phyloP scores from a whole-genome alignment of 257 asterid species.

The Plantago major region DNA sequence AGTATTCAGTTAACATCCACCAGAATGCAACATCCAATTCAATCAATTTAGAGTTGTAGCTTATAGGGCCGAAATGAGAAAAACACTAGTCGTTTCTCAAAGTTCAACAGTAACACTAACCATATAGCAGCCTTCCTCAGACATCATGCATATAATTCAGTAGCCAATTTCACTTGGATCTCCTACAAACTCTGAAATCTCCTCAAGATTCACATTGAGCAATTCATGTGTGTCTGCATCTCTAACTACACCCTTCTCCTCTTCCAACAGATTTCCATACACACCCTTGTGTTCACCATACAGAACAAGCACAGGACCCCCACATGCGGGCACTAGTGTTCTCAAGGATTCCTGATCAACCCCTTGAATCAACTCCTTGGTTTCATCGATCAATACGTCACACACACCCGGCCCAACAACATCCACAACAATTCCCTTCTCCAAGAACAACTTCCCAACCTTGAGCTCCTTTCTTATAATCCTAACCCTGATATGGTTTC shows the following conservation, averaged over 20 bases:
- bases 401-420: constrained; percentile 72
- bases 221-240: constrained; percentile 70
- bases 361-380: constrained; percentile 63
- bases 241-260: constrained; percentile 60
- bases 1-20: constrained; percentile 8
- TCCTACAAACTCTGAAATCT: constrained; percentile 84
- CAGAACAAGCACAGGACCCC: constrained; percentile 74
- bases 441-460: constrained; percentile 61
- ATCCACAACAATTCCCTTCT: constrained; percentile 75
- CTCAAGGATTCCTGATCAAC: constrained; percentile 70
- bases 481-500: constrained; percentile 73
- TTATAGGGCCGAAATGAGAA: background rate
- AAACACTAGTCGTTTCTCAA: constrained; percentile 21
- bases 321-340: constrained; percentile 75
- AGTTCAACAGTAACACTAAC: constrained; percentile 10
- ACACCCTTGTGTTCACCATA: constrained; percentile 72
- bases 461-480: constrained; percentile 55
- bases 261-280: constrained; percentile 67
- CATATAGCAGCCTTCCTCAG: background rate
- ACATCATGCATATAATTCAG: constrained; percentile 22
- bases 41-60: background rate
- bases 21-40: constrained; percentile 5
- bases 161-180: constrained; percentile 81
- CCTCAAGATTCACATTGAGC: constrained; percentile 72
- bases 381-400: constrained; percentile 66